Base-by-base conservation (phyloP, 2,329 filamentous ascomycete genomes). In the Penicillium italicum region DNA sequence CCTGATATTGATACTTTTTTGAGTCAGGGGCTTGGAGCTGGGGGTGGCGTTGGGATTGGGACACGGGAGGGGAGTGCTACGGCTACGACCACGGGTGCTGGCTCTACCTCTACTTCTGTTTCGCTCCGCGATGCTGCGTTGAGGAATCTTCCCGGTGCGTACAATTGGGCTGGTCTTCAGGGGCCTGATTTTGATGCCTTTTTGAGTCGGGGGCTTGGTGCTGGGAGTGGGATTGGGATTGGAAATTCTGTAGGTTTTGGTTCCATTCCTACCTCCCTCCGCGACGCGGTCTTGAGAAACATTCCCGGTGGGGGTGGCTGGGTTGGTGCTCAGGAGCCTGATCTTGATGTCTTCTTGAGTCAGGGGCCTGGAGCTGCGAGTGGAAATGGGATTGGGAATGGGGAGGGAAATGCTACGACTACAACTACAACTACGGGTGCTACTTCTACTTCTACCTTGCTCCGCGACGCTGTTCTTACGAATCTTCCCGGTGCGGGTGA, bases 321-420 rank as follows among this genome's bases (percentile, higher is more conserved):
- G 72, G 37, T 74, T 12, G 57, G 57, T 14, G 69, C 72, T 2
- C 71, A 74, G 52, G 71, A 74, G 36, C 68, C 71, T 0, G 69
- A 70, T 44, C 72, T 75, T 41, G 67, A 69, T 38, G 60, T 61
- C 0, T 68, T 72, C 30, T 56, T 74, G 5, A 53, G 49, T 18
- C 50, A 53, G 31, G 58, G 42, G 18, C 3, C 8, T 30, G 50
- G 26, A 4, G 9, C 5, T 31, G 33, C 38, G 5, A n/a, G 37
- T 48, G 24, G 34, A 1, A 8, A 5, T 33, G 34, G 49, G 6
- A 12, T 38, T 38, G 18, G 37, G 18, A 40, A 16, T 41, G 38
- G 7, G 28, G 28, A 30, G 11, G 38, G n/a, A 2, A 10, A 14
- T 22, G 2, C 7, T 11, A 5, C 2, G 3, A 7, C 3, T 4